These are phyloP conservation scores for Pseudovirgaria hyperparasitica DNA, from an alignment of 2,329 filamentous ascomycete species.

Conservation along the genomic window DNA sequence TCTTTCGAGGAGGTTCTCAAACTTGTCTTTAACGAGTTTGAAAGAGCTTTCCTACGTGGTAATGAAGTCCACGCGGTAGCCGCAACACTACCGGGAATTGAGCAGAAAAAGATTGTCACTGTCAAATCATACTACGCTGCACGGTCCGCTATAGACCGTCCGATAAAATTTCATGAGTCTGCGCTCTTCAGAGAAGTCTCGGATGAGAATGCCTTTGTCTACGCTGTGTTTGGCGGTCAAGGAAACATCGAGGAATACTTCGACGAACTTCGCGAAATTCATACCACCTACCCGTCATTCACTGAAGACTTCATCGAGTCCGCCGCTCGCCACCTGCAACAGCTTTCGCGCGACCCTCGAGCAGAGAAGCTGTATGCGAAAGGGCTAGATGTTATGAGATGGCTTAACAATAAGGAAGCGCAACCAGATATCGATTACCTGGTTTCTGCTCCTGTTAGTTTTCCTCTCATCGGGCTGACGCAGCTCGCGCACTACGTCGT, in stretches of 20 bases:
- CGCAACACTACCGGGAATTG: conserved; percentile 75
- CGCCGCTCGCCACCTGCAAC: conserved; percentile 78
- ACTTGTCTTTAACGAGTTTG: conserved; percentile 87
- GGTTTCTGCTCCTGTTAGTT: conserved; percentile 86
- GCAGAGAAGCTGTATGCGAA: conserved; percentile 95
- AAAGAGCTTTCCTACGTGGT: conserved; percentile 83
- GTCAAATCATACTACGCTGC: conserved; percentile 87
- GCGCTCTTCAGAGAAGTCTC: conserved; percentile 80
- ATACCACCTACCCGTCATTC: conserved; percentile 82
- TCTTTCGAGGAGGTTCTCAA: conserved; percentile 90
- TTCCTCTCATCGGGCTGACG: conserved; percentile 89
- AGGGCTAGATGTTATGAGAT: conserved; percentile 87
- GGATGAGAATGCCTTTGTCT: conserved; percentile 72
- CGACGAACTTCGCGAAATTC: conserved; percentile 86
- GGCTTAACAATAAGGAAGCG: conserved; percentile 78
- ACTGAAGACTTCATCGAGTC: conserved; percentile 72
- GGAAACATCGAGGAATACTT: conserved; percentile 99
- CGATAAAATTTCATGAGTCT: conserved; percentile 86
- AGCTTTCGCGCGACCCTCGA: conserved; percentile 65
- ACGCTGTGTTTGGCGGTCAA: conserved; percentile 91
- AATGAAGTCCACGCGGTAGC: conserved; percentile 93
- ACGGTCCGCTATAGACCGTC: conserved; percentile 67
- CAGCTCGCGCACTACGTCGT: conserved; percentile 94
- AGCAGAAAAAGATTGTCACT: conserved; percentile 81
- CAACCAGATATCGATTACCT: conserved; percentile 92